Evolutionary conservation across 164 flowering plant species (phyloP).

Genomic region (Pachysandra terminalis): DNA sequence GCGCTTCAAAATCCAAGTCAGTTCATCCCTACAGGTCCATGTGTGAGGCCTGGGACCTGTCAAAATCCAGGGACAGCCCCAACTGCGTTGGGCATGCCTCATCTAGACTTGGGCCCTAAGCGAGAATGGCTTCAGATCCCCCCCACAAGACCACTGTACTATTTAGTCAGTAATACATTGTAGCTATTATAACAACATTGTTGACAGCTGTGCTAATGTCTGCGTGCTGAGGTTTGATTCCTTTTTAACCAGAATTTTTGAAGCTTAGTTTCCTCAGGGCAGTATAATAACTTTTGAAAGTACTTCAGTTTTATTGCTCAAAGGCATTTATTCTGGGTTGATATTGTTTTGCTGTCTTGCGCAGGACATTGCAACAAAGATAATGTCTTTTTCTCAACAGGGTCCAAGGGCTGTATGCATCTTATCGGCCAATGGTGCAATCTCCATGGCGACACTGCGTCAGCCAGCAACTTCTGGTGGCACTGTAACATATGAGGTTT

Average conservation of each 20-base stretch:
- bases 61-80: too few species aligned
- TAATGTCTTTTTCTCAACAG: constrained; percentile 75
- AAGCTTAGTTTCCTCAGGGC: background rate
- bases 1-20: too few species aligned
- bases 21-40: too few species aligned
- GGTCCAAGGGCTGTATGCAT: constrained; percentile 80
- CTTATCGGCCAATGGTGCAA: constrained; percentile 81
- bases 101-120: too few species aligned
- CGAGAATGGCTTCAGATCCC: too few species aligned
- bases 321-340: background rate
- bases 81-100: too few species aligned
- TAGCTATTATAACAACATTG: too few species aligned
- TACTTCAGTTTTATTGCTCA: background rate
- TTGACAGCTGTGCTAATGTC: background rate
- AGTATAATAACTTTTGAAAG: background rate
- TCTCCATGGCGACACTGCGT: constrained; percentile 76
- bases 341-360: constrained; percentile 1
- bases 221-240: background rate
- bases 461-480: constrained; percentile 82
- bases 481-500: constrained; percentile 84
- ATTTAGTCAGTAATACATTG: too few species aligned
- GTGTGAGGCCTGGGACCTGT: too few species aligned
- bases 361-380: constrained; percentile 80
- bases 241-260: background rate
- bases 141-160: too few species aligned